phyloP scores from a whole-genome alignment of 768 basidiomycete genomes.

The Podaxis mareebaensis region DNA sequence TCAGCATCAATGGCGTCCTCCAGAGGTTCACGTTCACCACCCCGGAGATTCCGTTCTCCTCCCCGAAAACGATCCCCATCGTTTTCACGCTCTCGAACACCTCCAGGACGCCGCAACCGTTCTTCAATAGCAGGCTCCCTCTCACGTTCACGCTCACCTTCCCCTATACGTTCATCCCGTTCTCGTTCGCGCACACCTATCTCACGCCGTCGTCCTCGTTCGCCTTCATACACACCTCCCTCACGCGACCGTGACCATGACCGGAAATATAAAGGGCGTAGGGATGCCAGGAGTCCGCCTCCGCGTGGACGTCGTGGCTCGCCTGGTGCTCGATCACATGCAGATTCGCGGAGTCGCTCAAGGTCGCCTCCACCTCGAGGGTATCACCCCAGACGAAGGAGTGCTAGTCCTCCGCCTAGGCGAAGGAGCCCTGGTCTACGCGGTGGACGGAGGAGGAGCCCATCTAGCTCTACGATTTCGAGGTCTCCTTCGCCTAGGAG shows the following conservation, averaged over 20 bases:
- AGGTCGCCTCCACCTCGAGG: constrained; percentile 38
- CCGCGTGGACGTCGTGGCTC: constrained; percentile 45
- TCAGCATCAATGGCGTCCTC: constrained; percentile 20
- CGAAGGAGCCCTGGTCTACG: constrained; percentile 35
- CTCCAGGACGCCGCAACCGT: constrained; percentile 25
- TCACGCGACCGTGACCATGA: constrained; percentile 32
- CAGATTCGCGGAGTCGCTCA: constrained; percentile 38
- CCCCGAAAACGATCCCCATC: constrained; percentile 23
- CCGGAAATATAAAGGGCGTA: constrained; percentile 31
- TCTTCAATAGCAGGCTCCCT: constrained; percentile 45
- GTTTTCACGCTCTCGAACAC: constrained; percentile 28
- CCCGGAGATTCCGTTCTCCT: constrained; percentile 29
- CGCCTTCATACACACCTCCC: constrained; percentile 52
- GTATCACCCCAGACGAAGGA: constrained; percentile 44
- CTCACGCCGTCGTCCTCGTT: constrained; percentile 40
- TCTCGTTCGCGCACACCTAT: constrained; percentile 46
- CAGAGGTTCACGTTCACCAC: constrained; percentile 39
- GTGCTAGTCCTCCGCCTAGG: constrained; percentile 37
- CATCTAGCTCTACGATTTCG: constrained; percentile 23
- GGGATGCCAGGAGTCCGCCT: constrained; percentile 60
- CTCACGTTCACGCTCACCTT: constrained; percentile 42
- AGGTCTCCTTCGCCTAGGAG: constrained; percentile 32
- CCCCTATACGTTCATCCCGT: constrained; percentile 38
- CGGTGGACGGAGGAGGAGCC: constrained; percentile 26
- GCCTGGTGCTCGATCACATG: constrained; percentile 31